A percentile compares a stretch with the other conserved stretches of the same genome.
Evolutionary conservation across 768 basidiomycete genomes (phyloP).

Genomic region (Nidularia sp.): DNA sequence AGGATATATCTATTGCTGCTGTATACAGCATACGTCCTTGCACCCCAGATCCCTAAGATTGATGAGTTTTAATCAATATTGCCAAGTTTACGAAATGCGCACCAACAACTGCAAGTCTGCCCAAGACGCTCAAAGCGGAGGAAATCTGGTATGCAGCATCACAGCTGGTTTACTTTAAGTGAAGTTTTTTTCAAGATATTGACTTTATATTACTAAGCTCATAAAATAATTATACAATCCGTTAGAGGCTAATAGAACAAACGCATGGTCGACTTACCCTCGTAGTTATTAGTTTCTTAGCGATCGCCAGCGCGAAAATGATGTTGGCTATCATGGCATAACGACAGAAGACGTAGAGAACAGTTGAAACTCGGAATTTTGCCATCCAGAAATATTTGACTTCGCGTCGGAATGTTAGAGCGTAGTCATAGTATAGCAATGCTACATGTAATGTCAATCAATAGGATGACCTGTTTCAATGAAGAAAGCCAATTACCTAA

Average conservation of each 20-base stretch:
- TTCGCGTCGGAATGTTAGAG: constrained; percentile 23
- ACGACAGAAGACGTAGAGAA: constrained; percentile 25
- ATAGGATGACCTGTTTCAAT: not conserved
- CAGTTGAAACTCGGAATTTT: constrained; percentile 19
- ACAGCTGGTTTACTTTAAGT: not conserved
- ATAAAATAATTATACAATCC: no score
- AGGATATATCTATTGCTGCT: not conserved
- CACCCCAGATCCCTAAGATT: not conserved
- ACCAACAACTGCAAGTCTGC: not conserved
- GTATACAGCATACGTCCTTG: not conserved
- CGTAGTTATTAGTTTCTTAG: constrained; percentile 11
- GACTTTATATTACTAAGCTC: not conserved
- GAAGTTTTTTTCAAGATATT: not conserved
- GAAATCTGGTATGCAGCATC: not conserved
- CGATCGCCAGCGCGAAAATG: constrained; percentile 23
- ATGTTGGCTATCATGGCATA: constrained; percentile 28
- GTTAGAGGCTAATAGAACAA: no score
- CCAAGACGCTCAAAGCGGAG: not conserved
- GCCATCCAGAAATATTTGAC: constrained; percentile 25
- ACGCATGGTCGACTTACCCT: constrained; percentile 1
- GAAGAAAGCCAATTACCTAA: constrained; percentile 7
- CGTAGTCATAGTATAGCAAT: constrained; percentile 26
- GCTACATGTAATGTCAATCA: constrained; percentile 8
- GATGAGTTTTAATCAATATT: not conserved
- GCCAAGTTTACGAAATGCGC: not conserved